Conservation (phyloP, 169 alveolate species). For the Plasmodium inui region DNA sequence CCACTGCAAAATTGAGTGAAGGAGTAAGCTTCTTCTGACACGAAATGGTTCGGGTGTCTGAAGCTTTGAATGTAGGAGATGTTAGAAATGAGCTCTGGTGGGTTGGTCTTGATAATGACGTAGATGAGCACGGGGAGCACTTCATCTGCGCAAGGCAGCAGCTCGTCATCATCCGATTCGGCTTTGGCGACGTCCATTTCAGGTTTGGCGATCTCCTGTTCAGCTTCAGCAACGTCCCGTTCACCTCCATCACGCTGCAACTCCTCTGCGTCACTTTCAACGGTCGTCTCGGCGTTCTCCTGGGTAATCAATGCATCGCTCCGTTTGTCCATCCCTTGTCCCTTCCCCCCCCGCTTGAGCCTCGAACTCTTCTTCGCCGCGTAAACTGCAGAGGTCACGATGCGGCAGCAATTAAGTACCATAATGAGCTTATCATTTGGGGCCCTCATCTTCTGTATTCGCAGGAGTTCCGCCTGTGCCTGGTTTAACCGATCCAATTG, state of each 20-base stretch:
- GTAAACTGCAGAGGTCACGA: slow-evolving; percentile 79
- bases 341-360: background rate
- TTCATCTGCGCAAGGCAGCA: slow-evolving; percentile 89
- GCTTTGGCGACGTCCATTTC: no score
- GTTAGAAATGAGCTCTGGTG: slow-evolving; percentile 86
- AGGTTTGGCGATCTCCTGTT: no score
- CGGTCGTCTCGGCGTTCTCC: background rate
- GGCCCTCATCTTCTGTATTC: slow-evolving; percentile 76
- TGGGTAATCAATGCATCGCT: background rate
- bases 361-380: slow-evolving; percentile 52
- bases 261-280: background rate
- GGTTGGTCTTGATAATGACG: slow-evolving; percentile 87
- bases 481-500: slow-evolving; percentile 12
- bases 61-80: slow-evolving; percentile 85
- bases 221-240: background rate
- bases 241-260: background rate
- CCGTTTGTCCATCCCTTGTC: background rate
- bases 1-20: slow-evolving; percentile 89
- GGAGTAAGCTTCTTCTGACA: slow-evolving; percentile 89
- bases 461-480: slow-evolving; percentile 65
- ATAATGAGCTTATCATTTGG: slow-evolving; percentile 85
- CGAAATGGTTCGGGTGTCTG: slow-evolving; percentile 86
- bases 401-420: slow-evolving; percentile 82
- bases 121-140: slow-evolving; percentile 87
- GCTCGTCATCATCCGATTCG: slow-evolving; percentile 5